Conservation (phyloP, 83 land plant species). For the Picea engelmannii region DNA sequence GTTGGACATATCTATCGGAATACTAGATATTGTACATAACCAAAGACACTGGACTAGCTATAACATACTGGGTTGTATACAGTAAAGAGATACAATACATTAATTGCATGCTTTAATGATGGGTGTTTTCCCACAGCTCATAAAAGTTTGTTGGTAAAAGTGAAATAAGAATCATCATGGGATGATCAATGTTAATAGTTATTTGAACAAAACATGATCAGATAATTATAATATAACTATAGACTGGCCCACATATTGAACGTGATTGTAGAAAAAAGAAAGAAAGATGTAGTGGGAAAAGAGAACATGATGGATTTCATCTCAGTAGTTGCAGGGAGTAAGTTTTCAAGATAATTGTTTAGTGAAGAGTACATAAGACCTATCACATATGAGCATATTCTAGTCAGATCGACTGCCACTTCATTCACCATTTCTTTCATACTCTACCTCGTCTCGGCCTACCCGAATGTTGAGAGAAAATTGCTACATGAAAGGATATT, state of each 20-base stretch:
- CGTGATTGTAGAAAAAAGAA: slow-evolving; percentile 47
- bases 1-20: too few species aligned
- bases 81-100: too few species aligned
- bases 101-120: too few species aligned
- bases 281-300: slow-evolving; percentile 14
- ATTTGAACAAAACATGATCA: too few species aligned
- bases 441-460: slow-evolving; percentile 61
- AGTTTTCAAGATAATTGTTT: slow-evolving; percentile 32
- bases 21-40: too few species aligned
- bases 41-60: too few species aligned
- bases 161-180: too few species aligned
- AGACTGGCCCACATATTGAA: slow-evolving; percentile 26
- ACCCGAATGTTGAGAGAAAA: slow-evolving; percentile 66
- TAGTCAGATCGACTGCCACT: slow-evolving; percentile 74
- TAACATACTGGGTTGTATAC: too few species aligned
- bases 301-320: slow-evolving; percentile 48
- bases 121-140: too few species aligned
- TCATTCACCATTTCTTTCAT: slow-evolving; percentile 50
- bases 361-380: slow-evolving; percentile 55
- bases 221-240: not conserved
- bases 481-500: slow-evolving; percentile 45
- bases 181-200: too few species aligned
- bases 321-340: slow-evolving; percentile 41
- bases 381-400: slow-evolving; percentile 70
- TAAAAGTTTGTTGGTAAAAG: too few species aligned